Conservation (phyloP, 2,329 filamentous ascomycete genomes). For the Xylaria sp. region DNA sequence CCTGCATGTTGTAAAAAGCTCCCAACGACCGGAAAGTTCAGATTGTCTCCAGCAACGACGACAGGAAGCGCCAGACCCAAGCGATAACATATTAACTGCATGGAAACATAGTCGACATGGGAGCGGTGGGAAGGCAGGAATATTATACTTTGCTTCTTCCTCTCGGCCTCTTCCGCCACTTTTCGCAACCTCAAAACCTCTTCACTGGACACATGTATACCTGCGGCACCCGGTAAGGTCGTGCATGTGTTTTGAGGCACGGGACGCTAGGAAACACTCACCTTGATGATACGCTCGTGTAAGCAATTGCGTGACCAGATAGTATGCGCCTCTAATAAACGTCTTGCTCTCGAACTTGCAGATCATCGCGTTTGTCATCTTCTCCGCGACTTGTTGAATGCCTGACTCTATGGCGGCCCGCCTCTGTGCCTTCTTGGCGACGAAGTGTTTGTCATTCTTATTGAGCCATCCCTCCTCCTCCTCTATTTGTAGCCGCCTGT, state of each 20-base stretch:
- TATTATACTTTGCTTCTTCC: slow-evolving; percentile 91
- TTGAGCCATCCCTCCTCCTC: slow-evolving; percentile 71
- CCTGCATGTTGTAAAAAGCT: slow-evolving; percentile 93
- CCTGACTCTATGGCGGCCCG: slow-evolving; percentile 70
- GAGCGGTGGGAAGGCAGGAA: slow-evolving; percentile 94
- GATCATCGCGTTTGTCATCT: slow-evolving; percentile 93
- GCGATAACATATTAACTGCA: slow-evolving; percentile 94
- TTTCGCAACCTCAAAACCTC: slow-evolving; percentile 82
- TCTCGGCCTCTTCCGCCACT: slow-evolving; percentile 80
- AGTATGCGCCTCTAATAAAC: slow-evolving; percentile 93
- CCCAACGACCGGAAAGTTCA: slow-evolving; percentile 91
- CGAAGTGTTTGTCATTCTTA: slow-evolving; percentile 57
- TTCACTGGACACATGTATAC: slow-evolving; percentile 93
- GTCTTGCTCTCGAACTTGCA: slow-evolving; percentile 97
- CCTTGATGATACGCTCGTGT: slow-evolving; percentile 93
- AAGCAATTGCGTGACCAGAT: slow-evolving; percentile 81
- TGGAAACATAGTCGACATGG: slow-evolving; percentile 93
- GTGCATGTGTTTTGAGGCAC: background rate
- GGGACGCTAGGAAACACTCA: slow-evolving; percentile 10
- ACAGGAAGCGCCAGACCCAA: slow-evolving; percentile 86
- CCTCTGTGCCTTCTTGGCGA: slow-evolving; percentile 55
- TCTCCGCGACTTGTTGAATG: slow-evolving; percentile 79
- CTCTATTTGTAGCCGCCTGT: slow-evolving; percentile 74
- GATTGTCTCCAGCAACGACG: slow-evolving; percentile 92
- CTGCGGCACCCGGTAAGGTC: slow-evolving; percentile 17